Evolutionary conservation across 1,284 basidiomycete genomes (phyloP).

Genomic region (Ganoderma leucocontextum): DNA sequence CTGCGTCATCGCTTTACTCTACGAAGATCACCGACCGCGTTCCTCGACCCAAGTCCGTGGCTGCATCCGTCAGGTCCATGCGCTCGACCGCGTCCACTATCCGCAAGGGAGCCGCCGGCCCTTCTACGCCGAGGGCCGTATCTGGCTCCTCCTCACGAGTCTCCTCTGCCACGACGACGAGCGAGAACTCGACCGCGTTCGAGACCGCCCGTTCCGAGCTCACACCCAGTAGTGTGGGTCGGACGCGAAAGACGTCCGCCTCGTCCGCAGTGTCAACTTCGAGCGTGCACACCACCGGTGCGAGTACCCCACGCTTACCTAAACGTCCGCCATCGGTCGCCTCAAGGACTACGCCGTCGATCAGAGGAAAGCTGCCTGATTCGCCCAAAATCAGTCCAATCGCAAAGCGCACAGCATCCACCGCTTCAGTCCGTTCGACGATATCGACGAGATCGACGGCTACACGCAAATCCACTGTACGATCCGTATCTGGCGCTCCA

Average conservation of each 20-base stretch:
- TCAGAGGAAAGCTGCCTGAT: slow-evolving; percentile 36
- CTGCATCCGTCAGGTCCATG: slow-evolving; percentile 46
- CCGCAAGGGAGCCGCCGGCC: slow-evolving; percentile 40
- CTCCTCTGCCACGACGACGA: slow-evolving; percentile 54
- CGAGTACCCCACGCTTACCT: slow-evolving; percentile 37
- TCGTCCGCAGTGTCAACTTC: slow-evolving; percentile 50
- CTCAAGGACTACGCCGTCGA: slow-evolving; percentile 38
- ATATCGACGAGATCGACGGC: slow-evolving; percentile 44
- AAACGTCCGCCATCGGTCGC: slow-evolving; percentile 37
- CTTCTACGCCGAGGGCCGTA: slow-evolving; percentile 39
- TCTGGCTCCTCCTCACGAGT: slow-evolving; percentile 46
- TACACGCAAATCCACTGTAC: slow-evolving; percentile 35
- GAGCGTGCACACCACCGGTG: slow-evolving; percentile 46
- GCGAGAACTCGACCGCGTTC: slow-evolving; percentile 61
- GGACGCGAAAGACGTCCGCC: slow-evolving; percentile 53
- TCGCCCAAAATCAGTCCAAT: slow-evolving; percentile 32
- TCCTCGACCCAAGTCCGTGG: slow-evolving; percentile 45
- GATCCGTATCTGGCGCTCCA: slow-evolving; percentile 26
- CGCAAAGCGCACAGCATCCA: slow-evolving; percentile 40
- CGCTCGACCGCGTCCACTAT: slow-evolving; percentile 51
- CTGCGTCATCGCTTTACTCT: slow-evolving; percentile 30
- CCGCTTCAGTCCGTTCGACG: slow-evolving; percentile 44
- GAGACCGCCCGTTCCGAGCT: slow-evolving; percentile 61
- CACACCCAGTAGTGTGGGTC: slow-evolving; percentile 43
- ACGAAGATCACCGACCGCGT: slow-evolving; percentile 24